A percentile compares a stretch with the other conserved stretches of the same genome.
Evolutionary conservation across 805 yeast genomes (phyloP).

Genomic region (Myxozyma mucilagina): DNA sequence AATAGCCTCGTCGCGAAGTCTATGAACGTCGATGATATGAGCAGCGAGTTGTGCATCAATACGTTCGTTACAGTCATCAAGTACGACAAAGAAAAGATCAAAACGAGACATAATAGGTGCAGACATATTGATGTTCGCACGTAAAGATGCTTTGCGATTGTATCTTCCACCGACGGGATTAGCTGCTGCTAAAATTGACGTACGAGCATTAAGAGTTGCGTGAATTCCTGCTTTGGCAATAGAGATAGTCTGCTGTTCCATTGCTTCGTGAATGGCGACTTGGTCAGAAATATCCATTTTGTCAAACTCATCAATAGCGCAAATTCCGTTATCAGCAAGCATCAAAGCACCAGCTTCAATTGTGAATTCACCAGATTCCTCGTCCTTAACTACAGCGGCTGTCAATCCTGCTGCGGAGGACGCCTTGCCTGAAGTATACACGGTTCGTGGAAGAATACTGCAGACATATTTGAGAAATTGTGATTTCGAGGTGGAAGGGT

Average conservation of each 20-base stretch:
- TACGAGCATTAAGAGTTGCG: slow-evolving; percentile 94
- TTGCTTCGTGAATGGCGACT: slow-evolving; percentile 98
- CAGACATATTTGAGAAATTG: slow-evolving; percentile 93
- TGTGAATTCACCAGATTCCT: slow-evolving; percentile 94
- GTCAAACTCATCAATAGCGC: slow-evolving; percentile 96
- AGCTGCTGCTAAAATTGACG: slow-evolving; percentile 97
- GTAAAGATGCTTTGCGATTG: slow-evolving; percentile 77
- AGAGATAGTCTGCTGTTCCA: slow-evolving; percentile 99
- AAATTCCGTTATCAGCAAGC: slow-evolving; percentile 97
- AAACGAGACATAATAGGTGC: slow-evolving; percentile 99
- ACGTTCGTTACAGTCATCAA: slow-evolving; percentile 91
- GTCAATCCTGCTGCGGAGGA: slow-evolving; percentile 98
- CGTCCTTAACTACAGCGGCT: slow-evolving; percentile 96
- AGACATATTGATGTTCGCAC: slow-evolving; percentile 89
- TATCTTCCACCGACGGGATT: slow-evolving; percentile 97
- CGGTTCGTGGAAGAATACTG: slow-evolving; percentile 88
- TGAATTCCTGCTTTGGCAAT: slow-evolving; percentile 99
- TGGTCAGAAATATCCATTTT: slow-evolving; percentile 95
- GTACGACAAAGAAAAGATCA: slow-evolving; percentile 88
- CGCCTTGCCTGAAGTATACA: slow-evolving; percentile 97
- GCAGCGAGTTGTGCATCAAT: slow-evolving; percentile 87
- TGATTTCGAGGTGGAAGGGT: slow-evolving; percentile 95
- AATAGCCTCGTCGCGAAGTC: slow-evolving; percentile 86
- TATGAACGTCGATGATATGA: slow-evolving; percentile 90
- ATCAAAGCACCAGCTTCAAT: slow-evolving; percentile 98